Percentiles rank a stretch among this genome's conserved stretches.
Conservation (phyloP, 768 basidiomycete genomes). For the Calocera viscosa region DNA sequence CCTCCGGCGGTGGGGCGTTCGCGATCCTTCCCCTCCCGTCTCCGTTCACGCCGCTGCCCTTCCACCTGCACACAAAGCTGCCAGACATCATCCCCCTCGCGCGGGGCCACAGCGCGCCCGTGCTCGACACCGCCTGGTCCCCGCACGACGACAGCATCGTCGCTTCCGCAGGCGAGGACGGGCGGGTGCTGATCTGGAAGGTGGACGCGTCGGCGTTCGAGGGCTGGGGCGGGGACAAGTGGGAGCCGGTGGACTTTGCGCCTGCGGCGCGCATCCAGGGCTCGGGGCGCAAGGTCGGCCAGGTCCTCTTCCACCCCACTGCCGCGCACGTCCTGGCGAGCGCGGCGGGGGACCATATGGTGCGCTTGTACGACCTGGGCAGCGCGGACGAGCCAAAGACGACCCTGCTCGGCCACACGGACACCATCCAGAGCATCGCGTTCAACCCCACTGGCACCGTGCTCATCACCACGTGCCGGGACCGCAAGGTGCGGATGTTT, state of each 20-base stretch:
- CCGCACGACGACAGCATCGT: constrained; percentile 86
- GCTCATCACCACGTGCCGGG: constrained; percentile 80
- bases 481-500: constrained; percentile 83
- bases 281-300: constrained; percentile 80
- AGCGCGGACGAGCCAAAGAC: constrained; percentile 50
- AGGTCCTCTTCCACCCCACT: constrained; percentile 87
- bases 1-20: constrained; percentile 86
- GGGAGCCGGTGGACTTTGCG: constrained; percentile 72
- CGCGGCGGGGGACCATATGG: constrained; percentile 69
- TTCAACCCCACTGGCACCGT: constrained; percentile 73
- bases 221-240: constrained; percentile 72
- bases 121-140: constrained; percentile 94
- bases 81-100: constrained; percentile 89
- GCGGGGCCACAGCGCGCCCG: constrained; percentile 68
- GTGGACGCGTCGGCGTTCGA: constrained; percentile 61
- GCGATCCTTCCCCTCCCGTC: constrained; percentile 81
- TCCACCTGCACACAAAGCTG: constrained; percentile 57
- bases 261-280: constrained; percentile 71
- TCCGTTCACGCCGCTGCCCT: constrained; percentile 43
- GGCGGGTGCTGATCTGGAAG: constrained; percentile 86
- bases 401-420: constrained; percentile 61
- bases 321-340: constrained; percentile 71
- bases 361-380: constrained; percentile 86
- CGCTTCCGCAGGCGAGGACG: constrained; percentile 88
- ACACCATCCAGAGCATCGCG: constrained; percentile 73